Conservation (phyloP, 352 stramenopile genomes). For the Pythium sukuiense region DNA sequence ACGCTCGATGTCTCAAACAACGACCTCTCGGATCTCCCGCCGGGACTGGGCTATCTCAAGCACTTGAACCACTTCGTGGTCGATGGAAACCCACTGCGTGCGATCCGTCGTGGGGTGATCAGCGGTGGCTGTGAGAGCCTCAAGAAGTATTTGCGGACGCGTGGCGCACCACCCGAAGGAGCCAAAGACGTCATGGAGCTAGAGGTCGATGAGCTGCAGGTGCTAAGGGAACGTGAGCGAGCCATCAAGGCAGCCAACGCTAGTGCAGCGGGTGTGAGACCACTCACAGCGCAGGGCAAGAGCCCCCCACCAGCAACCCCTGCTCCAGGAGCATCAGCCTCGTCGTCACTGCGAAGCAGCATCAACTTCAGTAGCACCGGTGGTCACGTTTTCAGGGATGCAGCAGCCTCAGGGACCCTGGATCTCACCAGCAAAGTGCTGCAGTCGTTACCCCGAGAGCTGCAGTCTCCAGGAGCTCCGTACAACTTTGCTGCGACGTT, state of each 20-base stretch:
- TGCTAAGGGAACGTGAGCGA: conserved; percentile 28
- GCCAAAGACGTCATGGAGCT: conserved; percentile 62
- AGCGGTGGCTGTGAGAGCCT: conserved; percentile 68
- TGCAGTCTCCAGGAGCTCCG: conserved; percentile 19
- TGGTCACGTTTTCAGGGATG: conserved; percentile 52
- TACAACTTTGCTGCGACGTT: conserved; percentile 51
- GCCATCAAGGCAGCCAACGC: conserved; percentile 15
- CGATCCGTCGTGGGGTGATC: conserved; percentile 66
- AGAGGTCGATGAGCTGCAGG: conserved; percentile 62
- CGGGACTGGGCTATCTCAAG: conserved; percentile 76
- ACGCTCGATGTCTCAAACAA: conserved; percentile 85
- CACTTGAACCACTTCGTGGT: conserved; percentile 75
- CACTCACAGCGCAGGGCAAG: neutral
- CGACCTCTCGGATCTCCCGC: conserved; percentile 71
- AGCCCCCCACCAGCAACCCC: neutral
- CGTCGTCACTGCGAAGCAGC: conserved; percentile 15
- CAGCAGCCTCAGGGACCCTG: conserved; percentile 52
- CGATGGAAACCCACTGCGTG: conserved; percentile 72
- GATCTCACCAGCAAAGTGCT: conserved; percentile 44
- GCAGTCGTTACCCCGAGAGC: conserved; percentile 31
- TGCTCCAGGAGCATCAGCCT: neutral
- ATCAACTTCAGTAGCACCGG: conserved; percentile 20
- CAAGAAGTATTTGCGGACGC: conserved; percentile 84
- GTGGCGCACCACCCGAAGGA: conserved; percentile 50
- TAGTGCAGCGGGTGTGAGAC: neutral